Percentiles rank a stretch among this genome's conserved stretches.
These are phyloP conservation scores for Blastocystis sp. DNA, from an alignment of 352 stramenopile species.

Conservation along the genomic window DNA sequence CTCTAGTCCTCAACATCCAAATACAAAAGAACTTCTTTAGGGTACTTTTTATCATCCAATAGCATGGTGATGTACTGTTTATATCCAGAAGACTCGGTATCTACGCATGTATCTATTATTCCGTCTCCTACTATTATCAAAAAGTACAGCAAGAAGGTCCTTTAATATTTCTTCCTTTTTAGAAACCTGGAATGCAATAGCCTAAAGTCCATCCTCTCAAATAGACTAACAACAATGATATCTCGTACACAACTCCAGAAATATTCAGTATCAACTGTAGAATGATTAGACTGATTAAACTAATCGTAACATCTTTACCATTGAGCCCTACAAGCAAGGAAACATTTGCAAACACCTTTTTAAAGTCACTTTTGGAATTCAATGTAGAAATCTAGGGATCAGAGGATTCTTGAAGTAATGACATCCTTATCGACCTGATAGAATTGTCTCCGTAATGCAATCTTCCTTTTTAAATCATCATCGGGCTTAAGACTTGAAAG, in stretches of 20 bases:
- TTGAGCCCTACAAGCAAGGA: background rate
- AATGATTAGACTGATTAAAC: background rate
- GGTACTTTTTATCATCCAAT: background rate
- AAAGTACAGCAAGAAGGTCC: background rate
- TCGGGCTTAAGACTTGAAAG: background rate
- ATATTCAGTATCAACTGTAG: background rate
- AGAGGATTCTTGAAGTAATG: background rate
- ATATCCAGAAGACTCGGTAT: background rate
- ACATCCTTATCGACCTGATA: constrained; percentile 2
- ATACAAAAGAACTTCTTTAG: background rate
- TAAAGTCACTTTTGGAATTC: background rate
- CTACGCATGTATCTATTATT: background rate
- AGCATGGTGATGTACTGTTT: background rate
- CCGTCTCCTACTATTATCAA: background rate
- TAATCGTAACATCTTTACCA: background rate
- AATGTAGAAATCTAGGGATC: background rate
- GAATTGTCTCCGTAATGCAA: background rate
- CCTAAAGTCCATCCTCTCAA: background rate
- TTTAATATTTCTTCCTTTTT: background rate
- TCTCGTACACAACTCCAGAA: background rate
- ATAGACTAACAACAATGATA: background rate
- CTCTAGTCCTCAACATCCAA: background rate
- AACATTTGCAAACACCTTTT: background rate
- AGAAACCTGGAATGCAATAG: background rate
- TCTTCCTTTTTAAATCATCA: background rate